Evolutionary conservation across 148 eudicot genomes (phyloP), one percentile per base, ranked within the genome.

Genomic region (Diospyros lotus): DNA sequence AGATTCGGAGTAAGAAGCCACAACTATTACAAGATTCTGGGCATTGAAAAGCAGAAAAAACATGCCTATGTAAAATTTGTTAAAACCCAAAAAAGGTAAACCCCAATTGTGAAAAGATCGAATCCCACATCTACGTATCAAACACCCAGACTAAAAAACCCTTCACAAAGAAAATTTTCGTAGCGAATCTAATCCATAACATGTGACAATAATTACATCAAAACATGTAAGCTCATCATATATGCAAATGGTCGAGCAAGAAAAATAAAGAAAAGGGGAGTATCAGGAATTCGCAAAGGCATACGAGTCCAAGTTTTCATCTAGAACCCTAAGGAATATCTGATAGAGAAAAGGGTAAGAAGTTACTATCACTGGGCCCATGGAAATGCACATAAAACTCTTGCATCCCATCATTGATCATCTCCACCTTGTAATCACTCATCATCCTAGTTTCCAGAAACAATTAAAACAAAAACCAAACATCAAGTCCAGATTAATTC

Each of bases 381-480:
- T 88, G 89, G 67, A 93, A 91, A 76, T 90, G 88, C 9, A 93
- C 98, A 86, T 84, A 93, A 78, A 93, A 93, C 78, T 91, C 91
- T 68, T 93, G 94, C 92, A 93, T 90, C 10, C 97, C 88, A 80
- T 93, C 98, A 79, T 93, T 91, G 79, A 93, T 88, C 89, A 86
- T 91, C 84, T 93, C 98, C 81, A 93, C 98, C 85, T 93, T 93
- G 83, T 93, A 93, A 79, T 93, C 98, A 82, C 93, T 91, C 98
- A 93, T 93, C 98, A 93, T 93, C 92, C 98, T 93, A 66, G 2
- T 43, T 41, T 68, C 66, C 66, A 77, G 12, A 45, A 60, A 66
- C 28, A 64, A 64, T 9, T 17, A 53, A 67, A 46, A 28, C 28
- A 28, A 58, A 73, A 58, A 69, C 17, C 9, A 53, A 77, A n/a